Percentiles rank a stretch among this genome's conserved stretches.
These are phyloP conservation scores for Amanita rimosa DNA, from an alignment of 768 basidiomycete genomes.

Conservation along the genomic window DNA sequence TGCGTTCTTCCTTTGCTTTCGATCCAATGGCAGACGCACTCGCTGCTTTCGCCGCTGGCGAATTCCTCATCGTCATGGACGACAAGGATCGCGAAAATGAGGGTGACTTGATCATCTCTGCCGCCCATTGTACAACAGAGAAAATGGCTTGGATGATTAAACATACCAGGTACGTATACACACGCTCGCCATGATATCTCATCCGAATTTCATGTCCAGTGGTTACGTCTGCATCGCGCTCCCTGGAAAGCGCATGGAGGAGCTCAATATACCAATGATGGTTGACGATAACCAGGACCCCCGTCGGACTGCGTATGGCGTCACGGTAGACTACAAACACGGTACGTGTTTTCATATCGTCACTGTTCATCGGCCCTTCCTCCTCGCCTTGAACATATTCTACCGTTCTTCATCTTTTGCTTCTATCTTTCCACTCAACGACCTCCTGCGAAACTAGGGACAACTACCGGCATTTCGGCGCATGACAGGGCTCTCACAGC, in stretches of 20 bases:
- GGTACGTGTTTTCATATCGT: conserved; percentile 35
- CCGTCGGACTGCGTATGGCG: conserved; percentile 88
- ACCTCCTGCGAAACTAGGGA: conserved; percentile 36
- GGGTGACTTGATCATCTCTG: conserved; percentile 91
- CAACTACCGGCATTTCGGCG: conserved; percentile 94
- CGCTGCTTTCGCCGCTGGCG: conserved; percentile 62
- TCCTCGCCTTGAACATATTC: conserved; percentile 4
- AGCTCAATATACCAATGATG: conserved; percentile 89
- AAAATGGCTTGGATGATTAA: conserved; percentile 99
- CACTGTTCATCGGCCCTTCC: not conserved
- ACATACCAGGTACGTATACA: conserved; percentile 67
- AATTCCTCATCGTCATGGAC: conserved; percentile 96
- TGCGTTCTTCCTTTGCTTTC: conserved; percentile 46
- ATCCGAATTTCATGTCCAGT: conserved; percentile 28
- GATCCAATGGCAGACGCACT: conserved; percentile 77
- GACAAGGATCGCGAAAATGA: conserved; percentile 96
- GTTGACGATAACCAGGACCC: conserved; percentile 82
- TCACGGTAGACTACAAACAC: conserved; percentile 89
- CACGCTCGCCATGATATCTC: not conserved
- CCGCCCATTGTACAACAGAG: conserved; percentile 74
- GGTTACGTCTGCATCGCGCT: conserved; percentile 91
- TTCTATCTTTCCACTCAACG: conserved; percentile 6
- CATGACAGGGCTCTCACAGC: conserved; percentile 88
- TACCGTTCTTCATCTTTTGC: not conserved
- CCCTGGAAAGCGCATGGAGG: conserved; percentile 61